A percentile compares a stretch with the other conserved stretches of the same genome.
Conservation (phyloP, 2,329 filamentous ascomycete genomes). For the Thelonectria rubi region DNA sequence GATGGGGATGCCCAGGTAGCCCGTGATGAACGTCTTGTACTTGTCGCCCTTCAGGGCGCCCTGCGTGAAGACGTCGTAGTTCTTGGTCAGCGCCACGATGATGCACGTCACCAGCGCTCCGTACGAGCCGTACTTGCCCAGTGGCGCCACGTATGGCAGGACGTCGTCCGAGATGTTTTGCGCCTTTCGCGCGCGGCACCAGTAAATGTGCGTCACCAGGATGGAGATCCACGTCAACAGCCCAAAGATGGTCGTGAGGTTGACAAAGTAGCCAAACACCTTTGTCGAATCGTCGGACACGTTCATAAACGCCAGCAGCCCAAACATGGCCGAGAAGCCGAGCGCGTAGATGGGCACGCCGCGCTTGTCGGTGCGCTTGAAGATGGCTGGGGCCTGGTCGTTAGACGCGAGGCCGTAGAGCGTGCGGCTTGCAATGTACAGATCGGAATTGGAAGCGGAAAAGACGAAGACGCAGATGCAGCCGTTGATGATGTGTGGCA, state of each 20-base stretch:
- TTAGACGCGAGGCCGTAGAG: constrained; percentile 78
- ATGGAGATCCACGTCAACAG: constrained; percentile 74
- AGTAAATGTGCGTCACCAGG: constrained; percentile 73
- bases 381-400: constrained; percentile 75
- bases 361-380: constrained; percentile 74
- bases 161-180: constrained; percentile 64
- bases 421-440: constrained; percentile 79
- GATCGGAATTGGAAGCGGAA: constrained; percentile 78
- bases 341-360: constrained; percentile 77
- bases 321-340: constrained; percentile 67
- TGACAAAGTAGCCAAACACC: constrained; percentile 73
- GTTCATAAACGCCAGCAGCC: constrained; percentile 74
- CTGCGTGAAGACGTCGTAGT: constrained; percentile 75
- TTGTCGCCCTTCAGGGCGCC: constrained; percentile 66
- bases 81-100: constrained; percentile 83
- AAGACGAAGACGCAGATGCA: constrained; percentile 81
- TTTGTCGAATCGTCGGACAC: constrained; percentile 63
- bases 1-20: constrained; percentile 79
- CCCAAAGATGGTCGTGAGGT: constrained; percentile 73
- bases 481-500: constrained; percentile 76
- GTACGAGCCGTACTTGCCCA: constrained; percentile 76
- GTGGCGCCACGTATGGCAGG: constrained; percentile 73
- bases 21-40: constrained; percentile 80
- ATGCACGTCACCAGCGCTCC: constrained; percentile 74
- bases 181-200: constrained; percentile 68